These are phyloP conservation scores for Globisporangium iwayamae DNA, from an alignment of 352 stramenopile genomes.

Conservation along the genomic window DNA sequence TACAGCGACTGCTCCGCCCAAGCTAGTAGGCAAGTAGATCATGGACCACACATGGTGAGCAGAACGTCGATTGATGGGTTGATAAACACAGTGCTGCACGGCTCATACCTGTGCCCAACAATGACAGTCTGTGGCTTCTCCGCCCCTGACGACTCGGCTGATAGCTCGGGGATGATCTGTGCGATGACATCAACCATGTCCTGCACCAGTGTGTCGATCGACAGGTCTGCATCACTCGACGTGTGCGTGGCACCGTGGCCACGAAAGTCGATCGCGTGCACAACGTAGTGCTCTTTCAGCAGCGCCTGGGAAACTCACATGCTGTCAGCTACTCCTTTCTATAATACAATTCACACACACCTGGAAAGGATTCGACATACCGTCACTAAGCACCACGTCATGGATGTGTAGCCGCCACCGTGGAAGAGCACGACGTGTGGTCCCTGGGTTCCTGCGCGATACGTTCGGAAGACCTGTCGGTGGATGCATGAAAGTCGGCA, in stretches of 20 bases:
- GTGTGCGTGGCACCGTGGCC: constrained; percentile 71
- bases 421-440: constrained; percentile 82
- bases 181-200: constrained; percentile 62
- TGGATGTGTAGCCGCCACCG: constrained; percentile 80
- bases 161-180: constrained; percentile 37
- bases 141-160: constrained; percentile 11
- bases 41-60: not conserved
- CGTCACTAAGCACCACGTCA: constrained; percentile 82
- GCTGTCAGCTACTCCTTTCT: not conserved
- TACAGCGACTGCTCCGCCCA: constrained; percentile 81
- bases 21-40: constrained; percentile 27
- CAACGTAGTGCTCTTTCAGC: constrained; percentile 69
- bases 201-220: constrained; percentile 68
- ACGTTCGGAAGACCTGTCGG: constrained; percentile 73
- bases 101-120: constrained; percentile 65
- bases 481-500: not conserved
- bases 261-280: constrained; percentile 83
- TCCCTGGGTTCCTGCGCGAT: constrained; percentile 58
- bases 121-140: constrained; percentile 63
- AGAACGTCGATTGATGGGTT: no score
- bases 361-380: constrained; percentile 22
- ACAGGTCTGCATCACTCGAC: constrained; percentile 61
- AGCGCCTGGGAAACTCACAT: constrained; percentile 34
- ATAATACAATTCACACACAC: not conserved
- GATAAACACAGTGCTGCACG: not conserved